These are phyloP conservation scores for Populus euphratica DNA, from an alignment of 345 rosid genomes.

Conservation along the genomic window DNA sequence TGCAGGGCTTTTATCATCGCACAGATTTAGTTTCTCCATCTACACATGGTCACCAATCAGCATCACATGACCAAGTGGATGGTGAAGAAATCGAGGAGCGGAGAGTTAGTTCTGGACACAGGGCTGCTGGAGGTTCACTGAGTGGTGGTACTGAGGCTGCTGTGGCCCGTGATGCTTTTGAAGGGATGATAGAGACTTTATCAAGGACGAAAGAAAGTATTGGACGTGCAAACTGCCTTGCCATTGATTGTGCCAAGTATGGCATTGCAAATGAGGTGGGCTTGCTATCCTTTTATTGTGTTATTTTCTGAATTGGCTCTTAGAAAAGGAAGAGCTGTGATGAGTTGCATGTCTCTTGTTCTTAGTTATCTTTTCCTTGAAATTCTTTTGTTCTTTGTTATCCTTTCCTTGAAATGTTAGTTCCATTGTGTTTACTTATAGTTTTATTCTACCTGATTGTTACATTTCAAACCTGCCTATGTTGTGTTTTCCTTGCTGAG, in stretches of 20 bases:
- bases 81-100: slow-evolving; percentile 64
- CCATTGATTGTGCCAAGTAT: slow-evolving; percentile 90
- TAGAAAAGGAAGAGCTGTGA: neutral
- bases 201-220: slow-evolving; percentile 96
- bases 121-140: slow-evolving; percentile 63
- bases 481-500: too few relatives aligned
- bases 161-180: slow-evolving; percentile 93
- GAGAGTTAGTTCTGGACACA: slow-evolving; percentile 54
- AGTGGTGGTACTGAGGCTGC: slow-evolving; percentile 92
- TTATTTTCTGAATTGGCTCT: neutral
- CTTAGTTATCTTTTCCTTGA: neutral
- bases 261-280: slow-evolving; percentile 92
- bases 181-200: slow-evolving; percentile 98
- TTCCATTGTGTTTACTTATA: neutral
- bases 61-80: slow-evolving; percentile 38
- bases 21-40: slow-evolving; percentile 42
- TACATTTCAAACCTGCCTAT: too few relatives aligned
- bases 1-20: slow-evolving; percentile 37
- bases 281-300: neutral
- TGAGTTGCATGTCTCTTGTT: neutral
- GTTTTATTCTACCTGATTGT: neutral
- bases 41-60: slow-evolving; percentile 40
- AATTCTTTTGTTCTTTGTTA: neutral
- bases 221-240: slow-evolving; percentile 94
- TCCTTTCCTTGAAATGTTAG: neutral